These are phyloP conservation scores for Psidium guajava DNA, from an alignment of 345 rosid genomes.

Conservation along the genomic window DNA sequence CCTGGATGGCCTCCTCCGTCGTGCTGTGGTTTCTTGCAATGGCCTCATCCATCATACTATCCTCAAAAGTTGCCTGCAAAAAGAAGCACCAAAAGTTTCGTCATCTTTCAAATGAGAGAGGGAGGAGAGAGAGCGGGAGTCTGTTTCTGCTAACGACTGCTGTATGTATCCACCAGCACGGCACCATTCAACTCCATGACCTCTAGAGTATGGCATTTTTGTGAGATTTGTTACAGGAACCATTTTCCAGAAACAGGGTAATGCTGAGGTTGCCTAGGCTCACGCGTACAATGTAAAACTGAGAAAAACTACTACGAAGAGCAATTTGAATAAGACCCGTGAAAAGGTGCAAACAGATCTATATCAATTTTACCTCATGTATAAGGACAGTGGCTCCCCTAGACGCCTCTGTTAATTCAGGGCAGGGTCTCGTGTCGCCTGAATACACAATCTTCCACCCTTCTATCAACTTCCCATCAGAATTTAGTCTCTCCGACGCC, in stretches of 20 bases:
- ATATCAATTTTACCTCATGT: constrained; percentile 57
- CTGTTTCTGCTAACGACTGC: too few relatives aligned
- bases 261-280: not conserved
- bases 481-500: constrained; percentile 62
- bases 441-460: constrained; percentile 97
- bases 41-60: constrained; percentile 80
- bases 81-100: not conserved
- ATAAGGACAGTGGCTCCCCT: constrained; percentile 77
- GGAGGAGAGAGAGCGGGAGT: not conserved
- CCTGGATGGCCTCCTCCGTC: constrained; percentile 79
- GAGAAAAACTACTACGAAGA: not conserved
- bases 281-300: not conserved
- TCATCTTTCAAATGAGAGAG: not conserved
- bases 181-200: not conserved
- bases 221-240: not conserved
- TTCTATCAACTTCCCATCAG: constrained; percentile 52
- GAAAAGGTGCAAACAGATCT: not conserved
- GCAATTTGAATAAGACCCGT: not conserved
- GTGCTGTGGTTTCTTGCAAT: constrained; percentile 92
- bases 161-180: not conserved
- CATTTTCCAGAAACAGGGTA: not conserved
- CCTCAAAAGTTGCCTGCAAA: constrained; percentile 90
- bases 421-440: constrained; percentile 95
- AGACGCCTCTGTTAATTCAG: constrained; percentile 57
- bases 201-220: not conserved